Evolutionary conservation across 2,329 filamentous ascomycete species (phyloP).

Genomic region (Curvularia sp.): DNA sequence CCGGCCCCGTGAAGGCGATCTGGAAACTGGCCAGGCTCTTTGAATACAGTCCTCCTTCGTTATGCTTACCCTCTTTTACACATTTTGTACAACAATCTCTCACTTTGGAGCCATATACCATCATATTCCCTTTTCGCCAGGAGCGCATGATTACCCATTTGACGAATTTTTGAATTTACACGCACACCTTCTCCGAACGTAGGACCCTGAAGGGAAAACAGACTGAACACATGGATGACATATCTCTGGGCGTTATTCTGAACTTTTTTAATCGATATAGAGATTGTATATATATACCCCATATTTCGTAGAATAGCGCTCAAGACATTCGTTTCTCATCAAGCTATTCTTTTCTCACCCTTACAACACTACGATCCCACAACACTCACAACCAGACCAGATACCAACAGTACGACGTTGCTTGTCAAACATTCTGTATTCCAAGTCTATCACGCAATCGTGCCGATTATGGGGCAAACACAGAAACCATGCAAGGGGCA

Average conservation of each 20-base stretch:
- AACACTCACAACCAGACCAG: neutral
- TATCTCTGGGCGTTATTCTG: neutral
- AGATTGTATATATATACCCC: neutral
- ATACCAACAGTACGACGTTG: neutral
- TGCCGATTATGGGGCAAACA: neutral
- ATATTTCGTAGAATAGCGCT: neutral
- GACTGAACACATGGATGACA: neutral
- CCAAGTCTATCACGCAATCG: neutral
- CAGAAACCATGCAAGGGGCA: neutral
- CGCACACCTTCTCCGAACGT: neutral
- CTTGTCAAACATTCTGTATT: neutral
- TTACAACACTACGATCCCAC: neutral
- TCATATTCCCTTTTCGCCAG: neutral
- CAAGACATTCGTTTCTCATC: neutral
- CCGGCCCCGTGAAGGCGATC: conserved; percentile 10
- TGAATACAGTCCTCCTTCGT: neutral
- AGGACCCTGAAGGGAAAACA: too few species aligned
- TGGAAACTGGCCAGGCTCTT: conserved; percentile 9
- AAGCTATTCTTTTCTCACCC: neutral
- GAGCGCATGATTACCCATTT: neutral
- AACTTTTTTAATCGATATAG: neutral
- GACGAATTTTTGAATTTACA: neutral
- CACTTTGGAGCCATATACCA: neutral
- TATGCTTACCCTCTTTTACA: neutral
- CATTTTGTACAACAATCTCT: neutral